These are phyloP conservation scores for Aspergillus pseudotamarii DNA, from an alignment of 2,329 filamentous ascomycete species.

Conservation along the genomic window DNA sequence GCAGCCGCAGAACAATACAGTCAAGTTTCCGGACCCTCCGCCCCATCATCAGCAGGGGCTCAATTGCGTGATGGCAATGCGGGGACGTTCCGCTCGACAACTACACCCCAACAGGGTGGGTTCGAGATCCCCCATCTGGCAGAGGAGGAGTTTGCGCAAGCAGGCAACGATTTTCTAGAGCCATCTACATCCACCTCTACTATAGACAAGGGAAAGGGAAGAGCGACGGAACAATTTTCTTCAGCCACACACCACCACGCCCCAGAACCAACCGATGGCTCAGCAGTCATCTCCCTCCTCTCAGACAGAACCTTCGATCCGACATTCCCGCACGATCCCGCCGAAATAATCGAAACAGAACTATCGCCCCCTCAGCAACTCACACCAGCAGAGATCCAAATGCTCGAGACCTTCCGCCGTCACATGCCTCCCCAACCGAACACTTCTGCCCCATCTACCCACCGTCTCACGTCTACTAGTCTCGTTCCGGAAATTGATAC, in stretches of 20 bases:
- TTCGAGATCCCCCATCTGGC: constrained; percentile 22
- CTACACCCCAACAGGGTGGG: constrained; percentile 15
- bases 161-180: neutral
- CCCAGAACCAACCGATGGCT: constrained; percentile 39
- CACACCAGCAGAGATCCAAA: constrained; percentile 29
- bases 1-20: constrained; percentile 22
- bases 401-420: constrained; percentile 37
- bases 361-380: constrained; percentile 22
- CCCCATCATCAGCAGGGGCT: constrained; percentile 14
- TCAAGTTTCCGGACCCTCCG: constrained; percentile 8
- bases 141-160: constrained; percentile 28
- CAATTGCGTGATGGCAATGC: constrained; percentile 4
- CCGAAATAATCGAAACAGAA: constrained; percentile 27
- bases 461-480: constrained; percentile 30
- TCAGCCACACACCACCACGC: constrained; percentile 17
- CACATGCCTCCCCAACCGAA: constrained; percentile 12
- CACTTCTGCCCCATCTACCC: neutral
- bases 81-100: constrained; percentile 28
- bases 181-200: neutral
- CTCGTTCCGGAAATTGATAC: constrained; percentile 38
- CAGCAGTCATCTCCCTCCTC: constrained; percentile 46
- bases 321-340: constrained; percentile 30
- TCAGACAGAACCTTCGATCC: constrained; percentile 35
- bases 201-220: constrained; percentile 20
- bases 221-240: neutral